Evolutionary conservation across 805 yeast genomes (phyloP).

Genomic region (Kodamaea hsintzibuensis): DNA sequence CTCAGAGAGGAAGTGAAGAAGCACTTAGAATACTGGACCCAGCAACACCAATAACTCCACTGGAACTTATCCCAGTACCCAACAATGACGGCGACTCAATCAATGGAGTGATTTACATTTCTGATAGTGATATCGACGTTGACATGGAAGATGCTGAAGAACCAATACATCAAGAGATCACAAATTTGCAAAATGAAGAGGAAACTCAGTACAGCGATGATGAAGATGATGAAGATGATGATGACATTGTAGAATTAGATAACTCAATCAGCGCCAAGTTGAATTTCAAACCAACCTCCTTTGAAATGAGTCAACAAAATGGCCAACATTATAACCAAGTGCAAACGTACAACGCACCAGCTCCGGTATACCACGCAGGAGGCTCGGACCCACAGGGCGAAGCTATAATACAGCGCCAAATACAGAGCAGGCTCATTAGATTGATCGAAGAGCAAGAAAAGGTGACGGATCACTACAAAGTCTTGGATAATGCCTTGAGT

Average conservation of each 20-base stretch:
- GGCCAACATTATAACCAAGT: neutral
- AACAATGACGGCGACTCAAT: neutral
- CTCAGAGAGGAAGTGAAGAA: neutral
- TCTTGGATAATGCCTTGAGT: neutral
- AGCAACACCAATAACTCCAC: slow-evolving; percentile 3
- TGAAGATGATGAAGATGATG: slow-evolving; percentile 8
- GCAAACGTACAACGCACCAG: slow-evolving; percentile 9
- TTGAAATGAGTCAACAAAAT: slow-evolving; percentile 1
- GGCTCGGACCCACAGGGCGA: neutral
- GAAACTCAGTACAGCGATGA: neutral
- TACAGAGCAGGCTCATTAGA: neutral
- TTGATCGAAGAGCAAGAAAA: neutral
- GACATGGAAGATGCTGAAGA: slow-evolving; percentile 6
- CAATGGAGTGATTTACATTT: slow-evolving; percentile 7
- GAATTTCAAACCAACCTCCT: slow-evolving; percentile 15
- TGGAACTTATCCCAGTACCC: neutral
- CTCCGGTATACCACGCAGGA: slow-evolving; percentile 10
- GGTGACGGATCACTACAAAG: neutral
- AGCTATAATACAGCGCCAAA: neutral
- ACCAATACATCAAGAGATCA: too few species aligned
- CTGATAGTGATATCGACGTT: slow-evolving; percentile 7
- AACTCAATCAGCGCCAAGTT: slow-evolving; percentile 8
- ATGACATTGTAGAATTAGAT: slow-evolving; percentile 15
- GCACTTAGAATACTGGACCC: slow-evolving; percentile 3
- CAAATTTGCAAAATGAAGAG: neutral